phyloP scores from a whole-genome alignment of 176 grass and related monocot genomes.

The Phoenix dactylifera region DNA sequence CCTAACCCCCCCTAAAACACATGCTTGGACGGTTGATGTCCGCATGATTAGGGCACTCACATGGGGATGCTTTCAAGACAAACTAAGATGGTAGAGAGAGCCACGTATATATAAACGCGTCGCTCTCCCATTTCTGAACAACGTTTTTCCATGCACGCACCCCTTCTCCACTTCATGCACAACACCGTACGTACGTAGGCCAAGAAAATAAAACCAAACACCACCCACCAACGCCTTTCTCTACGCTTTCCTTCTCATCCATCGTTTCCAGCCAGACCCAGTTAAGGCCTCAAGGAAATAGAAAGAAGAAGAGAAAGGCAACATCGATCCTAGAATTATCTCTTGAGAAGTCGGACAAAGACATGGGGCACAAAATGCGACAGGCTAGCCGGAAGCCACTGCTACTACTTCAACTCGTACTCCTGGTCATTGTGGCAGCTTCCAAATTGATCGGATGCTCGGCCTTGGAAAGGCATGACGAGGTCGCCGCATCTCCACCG shows the following conservation, averaged over 20 bases:
- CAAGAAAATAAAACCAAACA: too few relatives aligned
- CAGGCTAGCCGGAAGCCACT: not conserved
- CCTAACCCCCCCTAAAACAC: not conserved
- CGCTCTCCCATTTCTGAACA: too few relatives aligned
- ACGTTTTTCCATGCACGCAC: not conserved
- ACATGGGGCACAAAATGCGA: too few relatives aligned
- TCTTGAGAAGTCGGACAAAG: too few relatives aligned
- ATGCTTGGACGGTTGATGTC: constrained; percentile 20
- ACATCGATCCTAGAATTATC: too few relatives aligned
- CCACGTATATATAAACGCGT: not conserved
- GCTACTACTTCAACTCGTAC: not conserved
- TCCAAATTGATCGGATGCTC: not conserved
- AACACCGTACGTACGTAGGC: too few relatives aligned
- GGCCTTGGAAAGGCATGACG: not conserved
- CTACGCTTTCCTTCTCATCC: too few relatives aligned
- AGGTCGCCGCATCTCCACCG: not conserved
- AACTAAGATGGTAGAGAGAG: not conserved
- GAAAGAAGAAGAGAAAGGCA: too few relatives aligned
- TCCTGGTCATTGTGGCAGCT: not conserved
- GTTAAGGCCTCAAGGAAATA: too few relatives aligned
- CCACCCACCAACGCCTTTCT: too few relatives aligned
- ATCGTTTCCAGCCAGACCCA: too few relatives aligned
- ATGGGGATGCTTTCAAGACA: constrained; percentile 26
- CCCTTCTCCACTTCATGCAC: too few relatives aligned
- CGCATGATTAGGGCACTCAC: constrained; percentile 31